These are phyloP conservation scores for Boletus coccyginus DNA, from an alignment of 768 basidiomycete species.

Conservation along the genomic window DNA sequence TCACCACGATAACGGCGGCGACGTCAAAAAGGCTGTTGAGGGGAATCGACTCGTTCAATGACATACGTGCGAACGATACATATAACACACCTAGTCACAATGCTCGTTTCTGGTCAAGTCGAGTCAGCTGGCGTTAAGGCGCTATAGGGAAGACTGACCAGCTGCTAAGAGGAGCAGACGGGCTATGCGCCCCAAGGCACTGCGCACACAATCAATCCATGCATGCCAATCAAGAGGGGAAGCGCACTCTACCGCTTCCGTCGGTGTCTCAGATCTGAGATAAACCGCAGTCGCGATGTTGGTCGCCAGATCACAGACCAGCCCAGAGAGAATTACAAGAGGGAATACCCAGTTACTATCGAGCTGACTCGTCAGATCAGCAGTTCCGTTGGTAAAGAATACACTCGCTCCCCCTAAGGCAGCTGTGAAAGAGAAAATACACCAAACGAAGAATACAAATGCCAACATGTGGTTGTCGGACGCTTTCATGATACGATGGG, in stretches of 20 bases:
- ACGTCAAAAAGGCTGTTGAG: conserved; percentile 9
- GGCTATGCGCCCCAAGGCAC: background rate
- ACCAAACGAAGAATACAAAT: conserved; percentile 11
- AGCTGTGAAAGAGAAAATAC: conserved; percentile 21
- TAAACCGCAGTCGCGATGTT: conserved; percentile 5
- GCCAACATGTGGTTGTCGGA: conserved; percentile 15
- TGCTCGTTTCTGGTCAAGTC: conserved; percentile 15
- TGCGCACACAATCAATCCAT: background rate
- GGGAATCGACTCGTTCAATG: background rate
- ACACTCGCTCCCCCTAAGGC: conserved; percentile 18
- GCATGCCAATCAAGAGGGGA: background rate
- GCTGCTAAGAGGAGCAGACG: conserved; percentile 4
- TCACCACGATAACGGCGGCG: conserved; percentile 9
- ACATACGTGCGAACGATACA: background rate
- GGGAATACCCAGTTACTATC: conserved; percentile 16
- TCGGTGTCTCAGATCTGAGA: conserved; percentile 4
- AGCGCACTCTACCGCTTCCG: conserved; percentile 9
- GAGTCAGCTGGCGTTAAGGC: background rate
- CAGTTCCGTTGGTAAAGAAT: conserved; percentile 12
- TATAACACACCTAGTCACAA: conserved; percentile 9
- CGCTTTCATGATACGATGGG: conserved; percentile 12
- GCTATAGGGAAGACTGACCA: conserved; percentile 8
- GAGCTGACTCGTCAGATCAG: conserved; percentile 9
- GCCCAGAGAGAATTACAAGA: conserved; percentile 14
- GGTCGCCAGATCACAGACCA: conserved; percentile 17